These are phyloP conservation scores for Paramecium sexaurelia DNA, from an alignment of 73 alveolate genomes.

Conservation along the genomic window DNA sequence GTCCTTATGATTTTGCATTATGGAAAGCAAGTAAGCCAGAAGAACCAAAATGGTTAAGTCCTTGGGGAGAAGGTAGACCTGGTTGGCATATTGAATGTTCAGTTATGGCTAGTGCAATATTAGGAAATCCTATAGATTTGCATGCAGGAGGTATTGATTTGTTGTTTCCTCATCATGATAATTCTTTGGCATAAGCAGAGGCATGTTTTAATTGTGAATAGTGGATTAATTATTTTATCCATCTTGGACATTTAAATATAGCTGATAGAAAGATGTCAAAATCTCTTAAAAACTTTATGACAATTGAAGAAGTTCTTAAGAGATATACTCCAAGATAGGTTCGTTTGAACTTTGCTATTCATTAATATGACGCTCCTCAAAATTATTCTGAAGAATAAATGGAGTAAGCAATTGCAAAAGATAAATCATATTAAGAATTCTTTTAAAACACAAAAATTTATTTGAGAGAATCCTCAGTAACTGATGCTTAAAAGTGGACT, in stretches of 20 bases:
- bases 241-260: conserved; percentile 99
- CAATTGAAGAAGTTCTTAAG: conserved; percentile 87
- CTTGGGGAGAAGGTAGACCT: conserved; percentile 99
- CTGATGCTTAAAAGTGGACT: conserved; percentile 85
- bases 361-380: conserved; percentile 93
- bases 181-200: conserved; percentile 95
- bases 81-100: conserved; percentile 99
- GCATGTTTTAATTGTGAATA: conserved; percentile 91
- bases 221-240: conserved; percentile 99
- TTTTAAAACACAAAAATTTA: conserved; percentile 84
- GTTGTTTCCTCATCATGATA: conserved; percentile 94
- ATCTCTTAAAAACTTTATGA: conserved; percentile 97
- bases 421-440: conserved; percentile 87
- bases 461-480: conserved; percentile 76
- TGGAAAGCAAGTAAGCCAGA: conserved; percentile 98
- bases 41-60: conserved; percentile 99
- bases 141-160: conserved; percentile 95
- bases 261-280: conserved; percentile 98
- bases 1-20: conserved; percentile 96
- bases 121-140: conserved; percentile 90
- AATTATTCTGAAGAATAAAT: conserved; percentile 86
- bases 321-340: conserved; percentile 86
- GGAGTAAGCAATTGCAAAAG: conserved; percentile 90
- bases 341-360: conserved; percentile 91
- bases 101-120: conserved; percentile 88